These are phyloP conservation scores for Flammula alnicola DNA, from an alignment of 1,284 basidiomycete species.

Conservation along the genomic window DNA sequence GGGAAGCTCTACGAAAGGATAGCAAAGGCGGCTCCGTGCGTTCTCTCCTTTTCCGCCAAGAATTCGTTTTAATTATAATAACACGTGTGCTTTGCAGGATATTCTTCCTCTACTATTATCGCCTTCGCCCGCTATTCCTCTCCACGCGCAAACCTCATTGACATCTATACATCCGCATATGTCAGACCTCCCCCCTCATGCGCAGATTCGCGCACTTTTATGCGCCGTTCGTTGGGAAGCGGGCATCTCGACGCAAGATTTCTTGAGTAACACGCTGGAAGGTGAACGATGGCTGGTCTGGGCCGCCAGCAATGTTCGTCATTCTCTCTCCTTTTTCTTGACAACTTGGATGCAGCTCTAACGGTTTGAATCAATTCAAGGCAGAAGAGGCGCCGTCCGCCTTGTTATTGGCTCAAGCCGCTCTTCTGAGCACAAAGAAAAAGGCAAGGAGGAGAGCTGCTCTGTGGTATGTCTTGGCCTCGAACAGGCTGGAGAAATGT, in stretches of 20 bases:
- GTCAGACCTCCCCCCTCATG: constrained; percentile 58
- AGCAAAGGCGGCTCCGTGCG: constrained; percentile 76
- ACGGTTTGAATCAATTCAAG: constrained; percentile 43
- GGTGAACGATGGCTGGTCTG: constrained; percentile 83
- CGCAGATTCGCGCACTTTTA: constrained; percentile 64
- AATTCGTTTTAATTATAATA: constrained; percentile 6
- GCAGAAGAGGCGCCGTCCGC: constrained; percentile 81
- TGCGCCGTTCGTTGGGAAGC: constrained; percentile 78
- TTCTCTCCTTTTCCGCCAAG: constrained; percentile 15
- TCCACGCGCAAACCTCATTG: constrained; percentile 67
- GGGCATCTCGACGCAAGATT: constrained; percentile 61
- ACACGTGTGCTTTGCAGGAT: constrained; percentile 50
- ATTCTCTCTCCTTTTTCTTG: constrained; percentile 20
- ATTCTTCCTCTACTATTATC: constrained; percentile 72
- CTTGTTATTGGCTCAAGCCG: constrained; percentile 75
- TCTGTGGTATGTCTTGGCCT: constrained; percentile 76
- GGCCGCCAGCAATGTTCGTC: constrained; percentile 75
- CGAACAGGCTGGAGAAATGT: constrained; percentile 75
- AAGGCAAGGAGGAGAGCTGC: constrained; percentile 63
- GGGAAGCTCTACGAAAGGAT: constrained; percentile 87
- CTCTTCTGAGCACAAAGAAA: constrained; percentile 65
- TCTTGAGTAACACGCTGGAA: constrained; percentile 58
- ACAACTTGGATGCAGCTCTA: not conserved
- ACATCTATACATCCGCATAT: constrained; percentile 43
- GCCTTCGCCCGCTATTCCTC: constrained; percentile 61